Percentiles rank a stretch among this genome's conserved stretches.
Conservation (phyloP, 305 asterid species). For the Fraxinus latifolia region DNA sequence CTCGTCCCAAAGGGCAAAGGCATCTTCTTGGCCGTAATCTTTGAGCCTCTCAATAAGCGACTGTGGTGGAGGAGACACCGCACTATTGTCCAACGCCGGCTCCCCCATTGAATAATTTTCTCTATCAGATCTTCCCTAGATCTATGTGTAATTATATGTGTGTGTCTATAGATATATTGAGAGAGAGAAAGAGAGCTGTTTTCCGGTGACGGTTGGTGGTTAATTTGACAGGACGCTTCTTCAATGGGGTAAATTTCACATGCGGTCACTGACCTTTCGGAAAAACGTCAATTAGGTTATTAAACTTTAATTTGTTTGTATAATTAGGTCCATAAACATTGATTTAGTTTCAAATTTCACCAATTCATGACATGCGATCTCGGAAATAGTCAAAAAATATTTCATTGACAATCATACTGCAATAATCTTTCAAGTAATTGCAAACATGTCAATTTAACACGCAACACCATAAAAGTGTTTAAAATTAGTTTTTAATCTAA, state of each 20-base stretch:
- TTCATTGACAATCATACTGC: not conserved
- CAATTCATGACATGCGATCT: not conserved
- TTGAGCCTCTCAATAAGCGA: slow-evolving; percentile 84
- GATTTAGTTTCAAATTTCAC: not conserved
- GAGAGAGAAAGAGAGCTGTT: not conserved
- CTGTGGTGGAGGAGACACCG: slow-evolving; percentile 51
- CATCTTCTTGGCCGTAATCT: slow-evolving; percentile 94
- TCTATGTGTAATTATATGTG: slow-evolving; percentile 8
- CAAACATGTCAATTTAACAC: not conserved
- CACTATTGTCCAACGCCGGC: slow-evolving; percentile 29
- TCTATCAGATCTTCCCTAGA: slow-evolving; percentile 36
- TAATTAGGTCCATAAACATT: not conserved
- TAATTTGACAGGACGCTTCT: not conserved
- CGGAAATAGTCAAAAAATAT: not conserved
- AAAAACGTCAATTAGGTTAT: not conserved
- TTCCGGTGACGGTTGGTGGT: not conserved
- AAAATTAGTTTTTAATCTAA: too few species aligned
- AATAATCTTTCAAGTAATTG: not conserved
- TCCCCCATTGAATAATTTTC: slow-evolving; percentile 41
- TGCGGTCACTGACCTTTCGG: not conserved
- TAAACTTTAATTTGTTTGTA: not conserved
- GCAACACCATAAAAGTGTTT: not conserved
- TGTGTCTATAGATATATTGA: not conserved
- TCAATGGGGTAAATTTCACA: not conserved
- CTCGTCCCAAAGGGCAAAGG: slow-evolving; percentile 82